A percentile compares a stretch with the other conserved stretches of the same genome.
phyloP scores from a whole-genome alignment of 139 green algal species.

The Chlorella vulgaris region DNA sequence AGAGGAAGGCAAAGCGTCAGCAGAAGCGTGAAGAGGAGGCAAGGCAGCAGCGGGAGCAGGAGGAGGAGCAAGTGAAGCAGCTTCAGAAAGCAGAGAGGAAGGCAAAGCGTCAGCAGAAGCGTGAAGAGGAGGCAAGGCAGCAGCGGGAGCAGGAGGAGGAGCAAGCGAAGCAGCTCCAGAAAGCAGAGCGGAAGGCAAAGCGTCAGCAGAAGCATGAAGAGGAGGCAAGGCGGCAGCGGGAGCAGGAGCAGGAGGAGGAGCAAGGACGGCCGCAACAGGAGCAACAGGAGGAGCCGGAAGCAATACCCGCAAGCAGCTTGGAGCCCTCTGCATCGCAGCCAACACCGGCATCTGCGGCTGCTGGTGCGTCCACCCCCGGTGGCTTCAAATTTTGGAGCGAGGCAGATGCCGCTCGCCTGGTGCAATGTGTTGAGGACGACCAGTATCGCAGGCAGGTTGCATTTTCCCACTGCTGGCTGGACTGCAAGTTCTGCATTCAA shows the following conservation, averaged over 20 bases:
- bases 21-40: no score
- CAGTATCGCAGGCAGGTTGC: no score
- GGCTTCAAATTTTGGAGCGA: no score
- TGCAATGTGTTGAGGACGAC: no score
- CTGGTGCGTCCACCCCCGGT: no score
- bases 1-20: no score
- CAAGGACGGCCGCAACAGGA: neutral
- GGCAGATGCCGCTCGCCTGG: no score
- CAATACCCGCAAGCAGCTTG: neutral
- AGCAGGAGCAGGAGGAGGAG: neutral
- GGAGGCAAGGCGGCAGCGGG: neutral
- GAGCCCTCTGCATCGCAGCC: no score
- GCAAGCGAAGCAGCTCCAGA: neutral
- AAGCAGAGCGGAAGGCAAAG: neutral
- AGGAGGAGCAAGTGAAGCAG: neutral
- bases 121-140: neutral
- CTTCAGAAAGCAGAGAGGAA: neutral
- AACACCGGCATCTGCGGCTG: no score
- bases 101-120: neutral
- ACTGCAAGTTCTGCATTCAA: no score
- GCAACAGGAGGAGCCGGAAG: neutral
- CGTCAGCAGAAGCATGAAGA: neutral
- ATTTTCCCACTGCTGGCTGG: no score
- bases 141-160: neutral
- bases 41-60: neutral